Evolutionary conservation across 2,329 filamentous ascomycete genomes (phyloP).

Genomic region (Fusarium haematococcum): DNA sequence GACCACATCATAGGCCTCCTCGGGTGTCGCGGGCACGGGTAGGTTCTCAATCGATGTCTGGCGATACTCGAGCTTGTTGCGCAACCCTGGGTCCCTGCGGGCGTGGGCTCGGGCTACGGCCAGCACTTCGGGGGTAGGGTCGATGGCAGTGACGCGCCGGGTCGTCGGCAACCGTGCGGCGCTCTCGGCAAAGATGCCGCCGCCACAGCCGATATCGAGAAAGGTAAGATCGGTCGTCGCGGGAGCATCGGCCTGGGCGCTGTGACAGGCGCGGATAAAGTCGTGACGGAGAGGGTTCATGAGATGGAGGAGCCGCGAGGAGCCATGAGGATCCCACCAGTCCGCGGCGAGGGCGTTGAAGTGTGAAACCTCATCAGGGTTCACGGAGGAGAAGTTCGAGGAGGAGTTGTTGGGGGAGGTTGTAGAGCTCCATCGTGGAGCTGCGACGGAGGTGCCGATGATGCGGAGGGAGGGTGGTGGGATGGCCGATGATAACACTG

Average conservation of each 20-base stretch:
- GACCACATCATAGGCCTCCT: slow-evolving; percentile 78
- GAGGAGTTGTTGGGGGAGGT: slow-evolving; percentile 24
- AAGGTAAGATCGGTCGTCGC: slow-evolving; percentile 66
- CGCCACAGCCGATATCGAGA: slow-evolving; percentile 94
- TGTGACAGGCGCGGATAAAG: slow-evolving; percentile 82
- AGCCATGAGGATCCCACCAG: slow-evolving; percentile 98
- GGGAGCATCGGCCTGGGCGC: slow-evolving; percentile 58
- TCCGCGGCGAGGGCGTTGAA: slow-evolving; percentile 92
- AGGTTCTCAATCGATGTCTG: slow-evolving; percentile 83
- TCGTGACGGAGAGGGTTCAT: slow-evolving; percentile 98
- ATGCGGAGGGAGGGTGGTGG: slow-evolving; percentile 14
- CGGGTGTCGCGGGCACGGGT: slow-evolving; percentile 50
- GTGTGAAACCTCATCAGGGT: slow-evolving; percentile 89
- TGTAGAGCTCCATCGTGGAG: slow-evolving; percentile 37
- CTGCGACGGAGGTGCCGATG: not conserved
- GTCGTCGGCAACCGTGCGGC: slow-evolving; percentile 77
- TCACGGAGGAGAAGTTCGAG: slow-evolving; percentile 75
- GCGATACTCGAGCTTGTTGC: slow-evolving; percentile 74
- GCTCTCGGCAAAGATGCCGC: slow-evolving; percentile 94
- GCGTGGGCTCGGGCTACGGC: slow-evolving; percentile 82
- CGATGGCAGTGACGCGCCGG: slow-evolving; percentile 77
- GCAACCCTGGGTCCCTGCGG: slow-evolving; percentile 76
- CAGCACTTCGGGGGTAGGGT: slow-evolving; percentile 80
- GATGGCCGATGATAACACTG: slow-evolving; percentile 6
- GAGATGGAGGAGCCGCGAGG: slow-evolving; percentile 90